Evolutionary conservation across 1,284 basidiomycete genomes (phyloP), one percentile per base, ranked within the genome.

Genomic region (Anthracocystis panici-leucophaei): DNA sequence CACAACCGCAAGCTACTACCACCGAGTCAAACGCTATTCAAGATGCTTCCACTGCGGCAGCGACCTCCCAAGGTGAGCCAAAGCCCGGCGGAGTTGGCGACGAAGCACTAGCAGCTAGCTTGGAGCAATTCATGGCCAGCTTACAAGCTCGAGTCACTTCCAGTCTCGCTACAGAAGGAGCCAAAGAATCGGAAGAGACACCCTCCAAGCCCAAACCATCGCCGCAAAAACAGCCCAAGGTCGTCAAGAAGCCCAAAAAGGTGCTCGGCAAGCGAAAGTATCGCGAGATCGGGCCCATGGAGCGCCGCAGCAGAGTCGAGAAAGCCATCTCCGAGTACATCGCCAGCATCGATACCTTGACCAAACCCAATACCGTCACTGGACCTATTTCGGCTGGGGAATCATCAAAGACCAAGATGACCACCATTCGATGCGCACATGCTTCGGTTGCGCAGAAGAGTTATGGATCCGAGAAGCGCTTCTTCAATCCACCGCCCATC

Each of bases 391-490:
- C 51, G 27, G 57, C 74, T 5, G 54, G 57, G 5, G 42, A 75
- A 11, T 20, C 57, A 1, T 54, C 54, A 12, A 63, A 73, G 38
- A 63, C 65, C 21, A 75, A 74, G 35, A 78, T 79, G 74, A 94
- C 93, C 48, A 94, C 92, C 44, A 92, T 94, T 35, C 90, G 93
- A 67, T 94, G 93, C 80, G 87, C 93, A 40, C 93, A 94, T 78
- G 93, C 93, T 33, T 92, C 93, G 20, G 93, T 94, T 50, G 93
- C 93, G 0, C 93, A 94, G 87, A 95, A 95, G 86, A 94, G 92
- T 10, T 95, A 95, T 83, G 93, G 93, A 57, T 92, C 90, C 84
- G 93, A 95, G 87, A 95, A 95, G 86, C 92, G 93, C 55, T 94
- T 94, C 84, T 89, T 95, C 53, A 93, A 92, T 82, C 93, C 93